Percentiles rank a stretch among this genome's conserved stretches.
These are phyloP conservation scores for Hygrocybe punicea DNA, from an alignment of 768 basidiomycete genomes.

Conservation along the genomic window DNA sequence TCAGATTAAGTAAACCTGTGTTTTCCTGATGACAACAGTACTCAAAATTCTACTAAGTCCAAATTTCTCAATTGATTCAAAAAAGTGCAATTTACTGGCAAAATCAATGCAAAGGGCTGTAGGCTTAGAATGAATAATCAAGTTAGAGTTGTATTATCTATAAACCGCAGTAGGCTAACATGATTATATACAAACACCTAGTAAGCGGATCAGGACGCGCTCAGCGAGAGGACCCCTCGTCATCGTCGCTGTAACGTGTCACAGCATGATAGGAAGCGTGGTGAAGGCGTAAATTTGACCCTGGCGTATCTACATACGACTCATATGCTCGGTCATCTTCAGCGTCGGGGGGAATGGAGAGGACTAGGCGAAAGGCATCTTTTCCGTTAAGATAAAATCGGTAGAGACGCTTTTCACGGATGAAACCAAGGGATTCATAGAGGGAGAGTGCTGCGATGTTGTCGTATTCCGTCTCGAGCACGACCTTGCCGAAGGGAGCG, in stretches of 20 bases:
- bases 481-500: conserved; percentile 55
- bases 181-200: no score
- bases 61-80: no score
- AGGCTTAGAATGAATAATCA: no score
- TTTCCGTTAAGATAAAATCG: conserved; percentile 98
- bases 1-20: no score
- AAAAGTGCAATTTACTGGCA: no score
- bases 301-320: neutral
- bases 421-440: conserved; percentile 91
- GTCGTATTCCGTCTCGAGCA: conserved; percentile 95
- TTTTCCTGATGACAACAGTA: no score
- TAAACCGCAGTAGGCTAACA: no score
- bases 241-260: conserved; percentile 39
- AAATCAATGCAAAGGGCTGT: no score
- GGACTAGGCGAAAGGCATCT: conserved; percentile 85
- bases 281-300: conserved; percentile 17
- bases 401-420: conserved; percentile 89
- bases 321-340: conserved; percentile 29
- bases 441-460: conserved; percentile 83
- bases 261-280: conserved; percentile 29
- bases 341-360: conserved; percentile 50
- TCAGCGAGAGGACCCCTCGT: no score
- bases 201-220: no score
- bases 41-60: no score
- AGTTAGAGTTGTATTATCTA: no score